Evolutionary conservation across 164 flowering plant genomes (phyloP).

Genomic region (Vitis labrusca): DNA sequence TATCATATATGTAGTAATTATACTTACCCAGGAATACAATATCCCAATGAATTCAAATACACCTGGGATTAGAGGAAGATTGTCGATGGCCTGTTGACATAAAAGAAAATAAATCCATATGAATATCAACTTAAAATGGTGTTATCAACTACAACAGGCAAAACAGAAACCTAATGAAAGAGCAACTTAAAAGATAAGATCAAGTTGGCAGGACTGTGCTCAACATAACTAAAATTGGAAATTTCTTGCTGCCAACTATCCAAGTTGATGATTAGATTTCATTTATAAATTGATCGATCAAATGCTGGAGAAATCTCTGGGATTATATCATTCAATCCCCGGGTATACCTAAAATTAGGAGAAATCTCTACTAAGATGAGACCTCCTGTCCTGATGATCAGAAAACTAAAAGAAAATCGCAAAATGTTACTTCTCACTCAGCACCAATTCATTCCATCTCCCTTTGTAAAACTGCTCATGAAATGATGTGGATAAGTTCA

Average conservation of each 20-base stretch:
- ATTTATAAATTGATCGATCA: neutral
- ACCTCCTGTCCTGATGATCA: too few species aligned
- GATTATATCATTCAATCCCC: too few species aligned
- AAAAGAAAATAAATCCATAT: neutral
- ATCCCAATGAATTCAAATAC: conserved; percentile 74
- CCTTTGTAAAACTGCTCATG: too few species aligned
- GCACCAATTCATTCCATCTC: too few species aligned
- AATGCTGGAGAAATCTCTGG: conserved; percentile 2
- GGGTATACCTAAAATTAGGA: too few species aligned
- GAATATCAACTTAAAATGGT: too few species aligned
- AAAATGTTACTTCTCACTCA: too few species aligned
- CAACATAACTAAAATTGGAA: neutral
- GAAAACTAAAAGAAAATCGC: too few species aligned
- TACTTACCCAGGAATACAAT: conserved; percentile 72
- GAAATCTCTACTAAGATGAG: too few species aligned
- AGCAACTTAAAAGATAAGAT: too few species aligned
- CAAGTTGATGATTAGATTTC: neutral
- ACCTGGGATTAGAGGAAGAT: conserved; percentile 71
- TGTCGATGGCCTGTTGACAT: conserved; percentile 68
- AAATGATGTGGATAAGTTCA: too few species aligned
- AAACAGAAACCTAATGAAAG: neutral
- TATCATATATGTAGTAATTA: neutral
- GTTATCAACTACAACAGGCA: neutral
- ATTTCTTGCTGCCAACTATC: neutral
- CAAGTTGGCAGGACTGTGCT: neutral